Evolutionary conservation across 1,284 basidiomycete species (phyloP), one percentile per base, ranked within the genome.

Genomic region (Boletus semigastroideus): DNA sequence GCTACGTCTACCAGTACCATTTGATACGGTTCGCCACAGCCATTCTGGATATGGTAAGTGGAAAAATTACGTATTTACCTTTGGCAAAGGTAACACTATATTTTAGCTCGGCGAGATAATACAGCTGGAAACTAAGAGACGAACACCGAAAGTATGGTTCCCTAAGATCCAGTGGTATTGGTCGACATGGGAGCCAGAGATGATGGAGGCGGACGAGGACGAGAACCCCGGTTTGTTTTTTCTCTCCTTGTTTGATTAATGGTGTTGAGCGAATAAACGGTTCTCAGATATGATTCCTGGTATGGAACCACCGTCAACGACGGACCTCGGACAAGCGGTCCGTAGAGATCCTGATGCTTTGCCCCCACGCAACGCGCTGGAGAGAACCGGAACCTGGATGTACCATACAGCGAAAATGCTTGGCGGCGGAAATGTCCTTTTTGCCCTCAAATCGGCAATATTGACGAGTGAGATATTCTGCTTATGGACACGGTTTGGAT

Each of bases 371-470:
- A 89, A 87, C 55, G 33, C 57, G 3, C 71, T 86, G 31, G 83
- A 89, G 59, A 68, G 63, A 39, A 51, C 77, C 0, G 77, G 82
- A 74, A 76, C 73, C 42, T 63, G 70, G 50, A 12, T 82, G 0
- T 80, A 85, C 60, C 62, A 70, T 16, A 53, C 64, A 1, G 53
- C 75, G 9, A 65, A 64, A 5, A 70, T 70, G 0, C 57, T 87
- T 0, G 72, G 75, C 2, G 68, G 74, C 16, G 87, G 86, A 6
- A 87, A 89, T 59, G 67, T 73, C 3, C 71, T 93, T 53, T 95
- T 86, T 56, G 89, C 88, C 0, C 48, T 94, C 57, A 96, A 96
- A 69, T 90, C 87, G 1, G 90, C 82, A 0, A 57, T 86, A 10
- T 65, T 94, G 43, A 83, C 86, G 38, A 76, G 83, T 77, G 42